Evolutionary conservation across 305 asterid species (phyloP).

Genomic region (Coffea humblotiana): DNA sequence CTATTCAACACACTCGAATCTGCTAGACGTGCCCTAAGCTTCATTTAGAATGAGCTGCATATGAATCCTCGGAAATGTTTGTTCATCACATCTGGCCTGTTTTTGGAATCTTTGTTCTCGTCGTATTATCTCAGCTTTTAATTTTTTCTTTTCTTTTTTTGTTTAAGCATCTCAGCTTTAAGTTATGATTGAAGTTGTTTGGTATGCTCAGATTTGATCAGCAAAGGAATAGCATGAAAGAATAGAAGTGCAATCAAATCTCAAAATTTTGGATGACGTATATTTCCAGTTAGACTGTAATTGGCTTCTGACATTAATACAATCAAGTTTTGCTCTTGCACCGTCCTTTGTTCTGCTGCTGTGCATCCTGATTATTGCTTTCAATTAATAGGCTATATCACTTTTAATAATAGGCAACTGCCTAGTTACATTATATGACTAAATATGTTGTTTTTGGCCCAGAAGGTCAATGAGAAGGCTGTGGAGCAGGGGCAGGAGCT

Average conservation of each 20-base stretch:
- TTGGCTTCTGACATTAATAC: not conserved
- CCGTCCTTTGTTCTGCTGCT: not conserved
- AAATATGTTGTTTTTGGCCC: not conserved
- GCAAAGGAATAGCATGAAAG: not conserved
- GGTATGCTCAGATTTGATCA: not conserved
- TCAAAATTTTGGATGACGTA: not conserved
- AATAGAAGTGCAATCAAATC: not conserved
- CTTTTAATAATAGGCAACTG: not conserved
- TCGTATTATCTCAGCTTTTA: not conserved
- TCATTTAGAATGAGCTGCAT: slow-evolving; percentile 21
- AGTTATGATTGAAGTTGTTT: slow-evolving; percentile 4
- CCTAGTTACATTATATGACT: too few species aligned
- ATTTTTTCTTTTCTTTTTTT: too few species aligned
- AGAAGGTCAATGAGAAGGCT: slow-evolving; percentile 27
- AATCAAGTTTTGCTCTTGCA: not conserved
- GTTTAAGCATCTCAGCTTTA: too few species aligned
- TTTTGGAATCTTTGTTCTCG: not conserved
- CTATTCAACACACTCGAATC: slow-evolving; percentile 79
- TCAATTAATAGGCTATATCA: not conserved
- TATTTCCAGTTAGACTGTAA: too few species aligned
- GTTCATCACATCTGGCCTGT: not conserved
- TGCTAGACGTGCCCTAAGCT: slow-evolving; percentile 53
- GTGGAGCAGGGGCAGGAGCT: slow-evolving; percentile 46
- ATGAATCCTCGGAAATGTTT: not conserved
- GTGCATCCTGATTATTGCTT: not conserved